Evolutionary conservation across 108 stramenopile species (phyloP), one percentile per base, ranked within the genome.

Genomic region (Fragilaria crotonensis): DNA sequence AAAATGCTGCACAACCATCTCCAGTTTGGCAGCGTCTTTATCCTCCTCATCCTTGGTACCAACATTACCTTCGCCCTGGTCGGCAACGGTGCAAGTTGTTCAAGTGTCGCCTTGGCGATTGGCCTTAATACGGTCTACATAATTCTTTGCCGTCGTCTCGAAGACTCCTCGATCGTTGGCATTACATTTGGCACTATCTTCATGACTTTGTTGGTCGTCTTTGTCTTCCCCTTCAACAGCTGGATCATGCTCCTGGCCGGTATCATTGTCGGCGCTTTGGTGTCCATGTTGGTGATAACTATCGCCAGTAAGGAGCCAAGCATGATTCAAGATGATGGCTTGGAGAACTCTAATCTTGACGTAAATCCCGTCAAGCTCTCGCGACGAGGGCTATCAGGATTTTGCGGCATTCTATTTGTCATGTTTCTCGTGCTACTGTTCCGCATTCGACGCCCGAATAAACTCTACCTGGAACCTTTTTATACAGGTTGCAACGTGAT

Each of bases 401-500:
- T n/a, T n/a, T n/a, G n/a, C n/a, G n/a, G 20, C 50, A 2, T 62
- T 0, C 54, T 36, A n/a, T 52, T 53, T 20, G 33, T 68, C 14
- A 48, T 73, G 33, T 63, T 63, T 48, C 1, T 64, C 7, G 47
- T 73, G 22, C 19, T 73, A 18, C 57, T 68, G 0, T 30, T 64
- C 14, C 47, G 48, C 22, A 56, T 64, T 30, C 57, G 66, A 59
- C 57, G 51, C 28, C 77, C 77, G 32, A 63, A 73, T 29, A 31
- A 57, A 36, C 7, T 59, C 1, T 64, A 75, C 49, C 7, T 48
- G 5, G n/a, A 71, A 17, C 71, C 78, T 17, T 76, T 67, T 33
- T 52, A 54, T 29, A 79, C 78, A 11, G 78, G 78, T 25, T 78
- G 77, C 41, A 33, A 54, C 48, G 60, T 73, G 14, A 55, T 73